Evolutionary conservation across 1,139 yeast species (phyloP).

Genomic region (Pichia sp.): DNA sequence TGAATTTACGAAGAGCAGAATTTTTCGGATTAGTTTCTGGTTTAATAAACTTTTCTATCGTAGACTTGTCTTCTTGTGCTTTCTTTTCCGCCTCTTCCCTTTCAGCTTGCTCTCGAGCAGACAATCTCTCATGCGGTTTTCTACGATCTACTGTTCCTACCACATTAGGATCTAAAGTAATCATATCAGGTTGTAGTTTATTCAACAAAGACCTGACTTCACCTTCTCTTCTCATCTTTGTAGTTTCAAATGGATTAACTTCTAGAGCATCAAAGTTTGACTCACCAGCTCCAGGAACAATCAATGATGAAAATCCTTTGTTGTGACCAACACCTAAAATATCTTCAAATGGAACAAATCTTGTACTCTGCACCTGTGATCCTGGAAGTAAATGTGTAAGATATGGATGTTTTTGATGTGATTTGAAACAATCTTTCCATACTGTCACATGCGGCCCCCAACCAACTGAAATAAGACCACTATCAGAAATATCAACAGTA

Average conservation of each 20-base stretch:
- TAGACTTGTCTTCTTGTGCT: conserved; percentile 32
- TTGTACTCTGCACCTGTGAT: conserved; percentile 56
- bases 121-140: conserved; percentile 55
- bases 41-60: conserved; percentile 32
- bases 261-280: conserved; percentile 96
- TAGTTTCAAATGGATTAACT: conserved; percentile 84
- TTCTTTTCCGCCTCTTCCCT: conserved; percentile 32
- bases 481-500: conserved; percentile 73
- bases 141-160: conserved; percentile 81
- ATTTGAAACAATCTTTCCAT: conserved; percentile 71
- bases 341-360: conserved; percentile 94
- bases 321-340: conserved; percentile 82
- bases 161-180: conserved; percentile 78
- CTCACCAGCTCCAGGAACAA: conserved; percentile 97
- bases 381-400: conserved; percentile 88
- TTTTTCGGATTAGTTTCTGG: conserved; percentile 73
- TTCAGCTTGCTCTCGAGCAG: conserved; percentile 51
- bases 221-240: conserved; percentile 87
- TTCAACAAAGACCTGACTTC: conserved; percentile 84
- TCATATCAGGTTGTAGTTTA: conserved; percentile 88
- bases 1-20: conserved; percentile 71
- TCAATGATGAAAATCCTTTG: conserved; percentile 67
- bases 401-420: conserved; percentile 69
- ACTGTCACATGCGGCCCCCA: conserved; percentile 94
- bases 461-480: conserved; percentile 78